A percentile compares a stretch with the other conserved stretches of the same genome.
phyloP scores from a whole-genome alignment of 2,329 filamentous ascomycete species.

The Colletotrichum tropicicola region DNA sequence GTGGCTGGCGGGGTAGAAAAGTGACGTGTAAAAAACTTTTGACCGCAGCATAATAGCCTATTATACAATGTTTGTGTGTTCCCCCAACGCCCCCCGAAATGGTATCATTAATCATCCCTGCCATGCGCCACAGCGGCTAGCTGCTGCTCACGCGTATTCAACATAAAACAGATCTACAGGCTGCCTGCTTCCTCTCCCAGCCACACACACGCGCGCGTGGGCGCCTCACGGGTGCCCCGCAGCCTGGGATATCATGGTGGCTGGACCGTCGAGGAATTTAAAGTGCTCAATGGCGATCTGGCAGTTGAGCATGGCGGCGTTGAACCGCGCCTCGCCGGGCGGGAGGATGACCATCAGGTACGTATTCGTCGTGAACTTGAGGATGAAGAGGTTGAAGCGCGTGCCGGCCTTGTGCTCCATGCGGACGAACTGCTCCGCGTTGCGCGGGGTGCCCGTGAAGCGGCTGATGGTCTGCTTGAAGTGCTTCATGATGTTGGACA shows the following conservation, averaged over 20 bases:
- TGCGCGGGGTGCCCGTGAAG: conserved; percentile 82
- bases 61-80: neutral
- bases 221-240: conserved; percentile 3
- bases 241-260: conserved; percentile 32
- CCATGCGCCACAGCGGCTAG: conserved; percentile 15
- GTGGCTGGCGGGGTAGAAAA: neutral
- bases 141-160: neutral
- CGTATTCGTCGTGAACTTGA: conserved; percentile 96
- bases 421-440: conserved; percentile 81
- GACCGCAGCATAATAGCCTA: neutral
- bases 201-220: neutral
- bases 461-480: conserved; percentile 88
- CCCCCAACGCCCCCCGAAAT: conserved; percentile 19
- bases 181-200: neutral
- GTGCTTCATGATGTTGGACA: conserved; percentile 97
- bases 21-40: neutral
- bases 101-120: conserved; percentile 32
- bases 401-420: conserved; percentile 82
- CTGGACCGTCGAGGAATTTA: conserved; percentile 67
- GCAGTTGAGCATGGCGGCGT: conserved; percentile 89
- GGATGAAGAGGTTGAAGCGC: conserved; percentile 92
- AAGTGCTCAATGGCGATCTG: conserved; percentile 88
- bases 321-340: conserved; percentile 90
- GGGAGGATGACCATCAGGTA: conserved; percentile 94
- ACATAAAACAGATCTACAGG: neutral